Base-by-base conservation (phyloP, 2,329 filamentous ascomycete genomes). In the Pseudogymnoascus sp. region DNA sequence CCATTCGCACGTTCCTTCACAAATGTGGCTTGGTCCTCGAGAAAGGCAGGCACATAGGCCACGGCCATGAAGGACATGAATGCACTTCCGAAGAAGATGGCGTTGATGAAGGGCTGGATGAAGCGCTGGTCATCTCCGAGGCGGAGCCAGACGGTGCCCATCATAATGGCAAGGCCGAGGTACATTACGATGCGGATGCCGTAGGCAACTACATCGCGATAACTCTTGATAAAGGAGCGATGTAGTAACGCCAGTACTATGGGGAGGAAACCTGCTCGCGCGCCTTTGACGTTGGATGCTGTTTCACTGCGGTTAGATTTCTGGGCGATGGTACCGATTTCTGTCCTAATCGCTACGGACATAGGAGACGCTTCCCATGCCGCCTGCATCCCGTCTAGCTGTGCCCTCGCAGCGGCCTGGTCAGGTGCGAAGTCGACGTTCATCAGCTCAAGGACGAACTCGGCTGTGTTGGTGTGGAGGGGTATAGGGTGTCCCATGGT, bases 71-170 rank as follows among this genome's bases (percentile, higher is more conserved):
- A 90, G 41, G 84, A 88, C 84, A 90, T 89, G 74, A 91, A 90
- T 1, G 87, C 88, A 0, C 81, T 84, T 14, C 87, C 85, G 69
- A 89, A 90, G 78, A 89, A 88, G 29, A 37, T 89, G 58, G 90
- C 89, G 72, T 95, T 96, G 73, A 86, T 91, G 69, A 90, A 89
- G 0, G 90, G 85, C 69, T 91, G 87, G 68, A 96, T 93, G 63
- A 88, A 88, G 62, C 81, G 77, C 71, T 95, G 91, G 0, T 80
- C 77, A 0, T 87, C 80, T 3, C 81, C 76, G 2, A 96, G 79
- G 5, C 91, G 84, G 12, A 95, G 77, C 87, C 90, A 96, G 11
- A 95, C 89, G 0, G 91, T 95, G 4, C 91, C 91, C 87, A 93
- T 92, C 83, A 94, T 87, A 68, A 94, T 83, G 1, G 90, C 90